Percentiles rank a stretch among this genome's conserved stretches.
These are phyloP conservation scores for Lycium barbarum DNA, from an alignment of 257 asterid genomes.

Conservation along the genomic window DNA sequence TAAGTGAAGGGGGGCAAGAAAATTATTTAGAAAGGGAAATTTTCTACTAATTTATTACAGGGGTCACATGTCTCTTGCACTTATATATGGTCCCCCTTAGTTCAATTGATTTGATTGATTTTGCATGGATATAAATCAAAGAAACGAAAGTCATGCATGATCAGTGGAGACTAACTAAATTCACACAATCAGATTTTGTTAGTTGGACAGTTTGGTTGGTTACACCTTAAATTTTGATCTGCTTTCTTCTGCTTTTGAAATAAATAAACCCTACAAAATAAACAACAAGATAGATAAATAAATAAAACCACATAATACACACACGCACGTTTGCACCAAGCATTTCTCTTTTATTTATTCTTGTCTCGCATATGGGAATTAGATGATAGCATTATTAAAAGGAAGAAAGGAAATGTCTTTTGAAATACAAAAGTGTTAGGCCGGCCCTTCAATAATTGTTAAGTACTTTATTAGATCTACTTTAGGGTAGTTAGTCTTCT, in stretches of 20 bases:
- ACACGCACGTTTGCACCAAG: background rate
- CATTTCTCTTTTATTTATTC: background rate
- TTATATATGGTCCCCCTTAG: background rate
- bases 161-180: background rate
- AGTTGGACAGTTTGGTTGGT: background rate
- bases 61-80: conserved; percentile 12
- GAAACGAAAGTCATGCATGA: background rate
- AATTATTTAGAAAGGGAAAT: background rate
- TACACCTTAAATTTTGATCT: background rate
- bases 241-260: background rate
- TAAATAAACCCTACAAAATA: background rate
- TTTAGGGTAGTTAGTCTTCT: background rate
- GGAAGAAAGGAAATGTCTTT: background rate
- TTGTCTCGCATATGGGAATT: background rate
- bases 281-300: background rate
- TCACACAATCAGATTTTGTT: background rate
- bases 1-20: background rate
- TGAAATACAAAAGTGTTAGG: background rate
- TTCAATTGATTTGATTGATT: background rate
- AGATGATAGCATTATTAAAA: background rate
- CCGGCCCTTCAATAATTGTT: background rate
- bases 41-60: background rate
- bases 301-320: too few species aligned
- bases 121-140: background rate
- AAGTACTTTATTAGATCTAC: too few species aligned